Evolutionary conservation across 2,329 filamentous ascomycete genomes (phyloP), one percentile per base, ranked within the genome.

Genomic region (Aureobasidium melanogenum): DNA sequence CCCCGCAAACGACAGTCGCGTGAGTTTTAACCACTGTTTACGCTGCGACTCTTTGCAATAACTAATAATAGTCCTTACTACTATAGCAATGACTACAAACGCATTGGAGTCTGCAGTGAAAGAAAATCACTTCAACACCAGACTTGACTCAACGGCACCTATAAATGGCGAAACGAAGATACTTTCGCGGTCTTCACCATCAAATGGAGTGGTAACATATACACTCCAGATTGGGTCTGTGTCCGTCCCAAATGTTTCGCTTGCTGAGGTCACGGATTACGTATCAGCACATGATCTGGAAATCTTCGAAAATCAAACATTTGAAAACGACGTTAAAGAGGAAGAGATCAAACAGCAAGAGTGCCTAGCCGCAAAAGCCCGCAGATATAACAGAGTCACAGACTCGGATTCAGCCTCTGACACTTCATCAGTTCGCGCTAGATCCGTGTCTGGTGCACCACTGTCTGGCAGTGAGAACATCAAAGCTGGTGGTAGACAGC

Each of bases 271-370:
- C 22, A 62, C 70, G 9, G 67, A 72, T 22, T 73, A 71, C 60
- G 68, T 73, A 15, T 72, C 70, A 6, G 63, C 69, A n/a, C 63
- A 66, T 32, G 68, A 72, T 36, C 62, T 73, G 24, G 72, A 74
- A 60, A 65, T 64, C 2, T 74, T 66, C 51, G 72, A 74, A 56
- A 69, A 71, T 59, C 52, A 62, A 38, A 62, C 65, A 24, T 74
- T 74, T 62, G 64, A 64, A 9, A 64, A 68, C 30, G 60, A 63
- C 6, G 54, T 64, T 19, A 54, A 54, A 2, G 62, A 61, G 15
- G 51, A 47, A 43, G 62, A 62, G 26, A 24, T 41, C 15, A 64
- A 60, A 39, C 60, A 38, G 41, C 38, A 38, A 4, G 24, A 28
- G 6, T 19, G 30, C 19, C 38, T 47, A 32, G 50, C 36, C 12